Percentiles rank a stretch among this genome's conserved stretches.
Evolutionary conservation across 2,329 filamentous ascomycete species (phyloP).

Genomic region (Fusarium equiseti): DNA sequence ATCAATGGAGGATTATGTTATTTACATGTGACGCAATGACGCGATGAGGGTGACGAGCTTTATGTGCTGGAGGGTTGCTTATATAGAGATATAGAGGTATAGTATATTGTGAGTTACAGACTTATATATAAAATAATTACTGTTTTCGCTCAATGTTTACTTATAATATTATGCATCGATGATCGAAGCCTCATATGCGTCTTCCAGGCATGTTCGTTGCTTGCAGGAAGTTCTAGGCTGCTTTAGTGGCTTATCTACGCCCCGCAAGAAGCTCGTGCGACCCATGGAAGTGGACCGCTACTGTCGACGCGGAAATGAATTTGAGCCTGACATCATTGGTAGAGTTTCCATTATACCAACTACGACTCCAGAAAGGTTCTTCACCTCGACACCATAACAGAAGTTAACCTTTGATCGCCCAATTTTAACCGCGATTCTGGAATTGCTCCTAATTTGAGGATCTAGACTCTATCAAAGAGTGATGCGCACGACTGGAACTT

Average conservation of each 20-base stretch:
- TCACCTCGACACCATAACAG: constrained; percentile 27
- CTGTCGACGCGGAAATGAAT: constrained; percentile 31
- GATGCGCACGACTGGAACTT: constrained; percentile 13
- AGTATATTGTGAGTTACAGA: background rate
- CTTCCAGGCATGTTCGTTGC: constrained; percentile 14
- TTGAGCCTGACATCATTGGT: constrained; percentile 44
- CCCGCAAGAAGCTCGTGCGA: constrained; percentile 14
- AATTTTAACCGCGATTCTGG: background rate
- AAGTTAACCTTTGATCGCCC: constrained; percentile 28
- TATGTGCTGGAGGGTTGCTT: background rate
- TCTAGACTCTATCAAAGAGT: constrained; percentile 2
- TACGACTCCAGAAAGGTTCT: constrained; percentile 35
- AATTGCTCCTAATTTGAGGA: background rate
- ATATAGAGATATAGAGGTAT: background rate
- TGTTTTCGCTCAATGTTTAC: background rate
- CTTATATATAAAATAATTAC: background rate
- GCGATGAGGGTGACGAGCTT: background rate
- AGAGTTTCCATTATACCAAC: constrained; percentile 30
- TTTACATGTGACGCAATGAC: constrained; percentile 17
- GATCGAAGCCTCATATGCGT: background rate
- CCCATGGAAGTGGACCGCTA: constrained; percentile 7
- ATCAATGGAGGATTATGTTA: background rate
- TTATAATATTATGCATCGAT: background rate
- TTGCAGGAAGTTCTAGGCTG: constrained; percentile 1
- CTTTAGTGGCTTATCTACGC: constrained; percentile 6